phyloP scores from a whole-genome alignment of 768 basidiomycete species.

The Boletus insuetus region DNA sequence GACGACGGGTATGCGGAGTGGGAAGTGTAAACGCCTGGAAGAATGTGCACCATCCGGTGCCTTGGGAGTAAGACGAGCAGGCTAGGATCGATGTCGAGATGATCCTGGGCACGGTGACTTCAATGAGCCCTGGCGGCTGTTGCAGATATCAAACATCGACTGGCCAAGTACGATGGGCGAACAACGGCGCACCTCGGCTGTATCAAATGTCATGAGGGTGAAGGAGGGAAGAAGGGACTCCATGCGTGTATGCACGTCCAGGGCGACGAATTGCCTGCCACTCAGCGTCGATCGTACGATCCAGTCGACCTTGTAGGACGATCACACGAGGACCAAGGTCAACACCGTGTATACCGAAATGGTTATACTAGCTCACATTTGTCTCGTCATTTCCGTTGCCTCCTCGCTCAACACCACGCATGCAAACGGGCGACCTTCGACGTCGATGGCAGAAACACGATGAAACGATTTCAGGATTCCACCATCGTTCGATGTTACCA shows the following conservation, averaged over 20 bases:
- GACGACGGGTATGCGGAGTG: background rate
- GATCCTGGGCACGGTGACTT: too few relatives aligned
- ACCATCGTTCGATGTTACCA: conserved; percentile 3
- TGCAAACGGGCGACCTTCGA: conserved; percentile 11
- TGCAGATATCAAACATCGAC: background rate
- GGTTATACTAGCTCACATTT: too few relatives aligned
- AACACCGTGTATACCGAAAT: background rate
- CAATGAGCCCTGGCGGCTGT: too few relatives aligned
- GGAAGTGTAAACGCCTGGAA: conserved; percentile 16
- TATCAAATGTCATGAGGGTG: background rate
- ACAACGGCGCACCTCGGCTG: background rate
- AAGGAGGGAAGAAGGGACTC: background rate
- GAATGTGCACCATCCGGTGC: conserved; percentile 1
- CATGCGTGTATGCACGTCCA: conserved; percentile 15
- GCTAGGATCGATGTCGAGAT: conserved; percentile 23
- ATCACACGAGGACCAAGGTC: conserved; percentile 18
- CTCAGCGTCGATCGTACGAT: too few relatives aligned
- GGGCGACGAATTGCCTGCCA: background rate
- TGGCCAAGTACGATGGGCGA: too few relatives aligned
- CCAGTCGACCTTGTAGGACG: background rate
- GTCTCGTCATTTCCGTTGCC: background rate
- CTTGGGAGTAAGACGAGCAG: too few relatives aligned
- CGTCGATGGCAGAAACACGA: conserved; percentile 7
- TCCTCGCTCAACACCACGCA: conserved; percentile 11
- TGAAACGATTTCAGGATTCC: background rate